phyloP scores from a whole-genome alignment of 768 basidiomycete genomes.

The Gymnopilus junonius region DNA sequence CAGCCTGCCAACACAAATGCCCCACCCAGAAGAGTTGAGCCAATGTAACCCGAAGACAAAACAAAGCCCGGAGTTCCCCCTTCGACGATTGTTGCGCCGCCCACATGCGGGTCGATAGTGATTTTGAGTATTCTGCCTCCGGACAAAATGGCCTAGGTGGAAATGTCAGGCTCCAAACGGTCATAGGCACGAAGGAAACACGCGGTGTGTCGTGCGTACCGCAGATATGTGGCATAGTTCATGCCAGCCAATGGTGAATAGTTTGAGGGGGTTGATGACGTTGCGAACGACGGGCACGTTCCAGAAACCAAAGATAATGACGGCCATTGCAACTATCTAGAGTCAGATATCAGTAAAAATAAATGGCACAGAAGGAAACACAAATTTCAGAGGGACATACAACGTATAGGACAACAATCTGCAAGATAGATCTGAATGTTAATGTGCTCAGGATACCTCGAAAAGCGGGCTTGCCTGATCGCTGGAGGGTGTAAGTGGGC shows the following conservation, averaged over 20 bases:
- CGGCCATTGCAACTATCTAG: slow-evolving; percentile 83
- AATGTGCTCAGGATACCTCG: background rate
- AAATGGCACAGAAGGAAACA: background rate
- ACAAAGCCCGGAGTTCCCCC: slow-evolving; percentile 77
- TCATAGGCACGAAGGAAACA: slow-evolving; percentile 13
- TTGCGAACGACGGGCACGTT: slow-evolving; percentile 81
- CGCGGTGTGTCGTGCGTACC: slow-evolving; percentile 44
- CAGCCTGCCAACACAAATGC: slow-evolving; percentile 85
- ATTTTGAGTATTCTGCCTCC: slow-evolving; percentile 81
- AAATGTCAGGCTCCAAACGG: slow-evolving; percentile 2
- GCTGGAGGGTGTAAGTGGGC: slow-evolving; percentile 63
- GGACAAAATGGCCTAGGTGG: slow-evolving; percentile 68
- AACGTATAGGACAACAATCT: slow-evolving; percentile 26
- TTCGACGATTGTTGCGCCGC: slow-evolving; percentile 77
- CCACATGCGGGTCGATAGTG: slow-evolving; percentile 84
- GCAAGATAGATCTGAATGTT: background rate
- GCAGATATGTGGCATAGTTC: slow-evolving; percentile 84
- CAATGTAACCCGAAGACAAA: slow-evolving; percentile 80
- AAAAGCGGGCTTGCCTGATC: slow-evolving; percentile 61
- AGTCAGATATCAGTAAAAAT: slow-evolving; percentile 9
- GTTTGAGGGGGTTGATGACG: slow-evolving; percentile 82
- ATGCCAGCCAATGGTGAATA: slow-evolving; percentile 89
- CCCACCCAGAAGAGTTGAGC: slow-evolving; percentile 81
- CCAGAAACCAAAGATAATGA: slow-evolving; percentile 88
- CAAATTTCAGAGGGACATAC: slow-evolving; percentile 15